These are phyloP conservation scores for Aspergillus bombycis DNA, from an alignment of 2,329 filamentous ascomycete genomes.

Conservation along the genomic window DNA sequence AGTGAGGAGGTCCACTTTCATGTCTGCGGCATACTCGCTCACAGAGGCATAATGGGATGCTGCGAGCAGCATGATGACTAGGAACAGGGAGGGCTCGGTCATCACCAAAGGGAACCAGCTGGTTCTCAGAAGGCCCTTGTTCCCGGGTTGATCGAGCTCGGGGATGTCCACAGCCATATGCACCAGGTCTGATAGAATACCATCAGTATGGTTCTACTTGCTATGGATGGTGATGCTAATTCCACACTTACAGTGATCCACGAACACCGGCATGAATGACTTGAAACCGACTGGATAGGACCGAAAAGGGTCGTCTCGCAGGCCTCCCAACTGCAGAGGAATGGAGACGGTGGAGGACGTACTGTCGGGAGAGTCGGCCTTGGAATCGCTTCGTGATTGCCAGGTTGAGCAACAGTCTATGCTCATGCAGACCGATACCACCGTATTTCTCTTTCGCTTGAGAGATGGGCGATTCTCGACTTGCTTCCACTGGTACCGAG, in stretches of 20 bases:
- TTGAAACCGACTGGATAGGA: constrained; percentile 44
- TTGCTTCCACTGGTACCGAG: constrained; percentile 29
- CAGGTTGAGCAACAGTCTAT: neutral
- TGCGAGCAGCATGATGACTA: constrained; percentile 46
- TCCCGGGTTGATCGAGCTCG: constrained; percentile 41
- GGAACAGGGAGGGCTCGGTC: constrained; percentile 43
- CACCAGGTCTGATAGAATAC: constrained; percentile 31
- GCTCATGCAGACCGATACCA: neutral
- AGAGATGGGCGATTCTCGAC: constrained; percentile 1
- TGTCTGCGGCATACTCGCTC: constrained; percentile 20
- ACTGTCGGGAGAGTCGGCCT: neutral
- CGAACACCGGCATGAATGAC: constrained; percentile 35
- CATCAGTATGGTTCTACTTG: constrained; percentile 1
- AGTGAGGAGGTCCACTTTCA: constrained; percentile 39
- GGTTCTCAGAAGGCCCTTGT: constrained; percentile 40
- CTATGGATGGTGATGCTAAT: neutral
- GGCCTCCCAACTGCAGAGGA: constrained; percentile 27
- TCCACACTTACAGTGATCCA: constrained; percentile 38
- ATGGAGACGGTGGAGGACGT: constrained; percentile 1
- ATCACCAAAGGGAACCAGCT: constrained; percentile 48
- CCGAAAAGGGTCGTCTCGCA: constrained; percentile 33
- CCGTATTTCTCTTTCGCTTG: constrained; percentile 7
- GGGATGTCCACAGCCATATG: constrained; percentile 48
- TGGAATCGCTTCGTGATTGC: neutral
- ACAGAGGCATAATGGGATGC: constrained; percentile 46